These are phyloP conservation scores for Eragrostis tef DNA, from an alignment of 202 grass and related monocot species.

Conservation along the genomic window DNA sequence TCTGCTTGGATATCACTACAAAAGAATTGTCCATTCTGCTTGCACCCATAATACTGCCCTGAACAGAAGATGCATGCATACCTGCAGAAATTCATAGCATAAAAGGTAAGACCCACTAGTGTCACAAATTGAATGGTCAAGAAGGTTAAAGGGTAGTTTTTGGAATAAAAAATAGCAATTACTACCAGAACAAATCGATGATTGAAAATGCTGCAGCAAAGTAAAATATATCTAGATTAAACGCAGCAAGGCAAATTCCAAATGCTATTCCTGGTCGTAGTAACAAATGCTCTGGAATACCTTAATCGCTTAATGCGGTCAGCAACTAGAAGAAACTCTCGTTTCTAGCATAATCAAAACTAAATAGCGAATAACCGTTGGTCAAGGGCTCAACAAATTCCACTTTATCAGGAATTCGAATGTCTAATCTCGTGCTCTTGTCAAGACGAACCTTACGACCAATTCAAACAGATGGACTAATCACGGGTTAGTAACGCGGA, in stretches of 20 bases:
- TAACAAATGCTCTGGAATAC: not conserved
- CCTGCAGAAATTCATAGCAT: constrained; percentile 53
- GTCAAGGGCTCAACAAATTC: not conserved
- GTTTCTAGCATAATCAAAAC: constrained; percentile 31
- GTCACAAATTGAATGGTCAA: not conserved
- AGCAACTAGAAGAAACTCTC: constrained; percentile 11
- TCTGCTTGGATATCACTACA: constrained; percentile 81
- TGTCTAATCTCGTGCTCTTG: no score
- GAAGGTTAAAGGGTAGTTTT: not conserved
- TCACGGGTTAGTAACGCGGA: not conserved
- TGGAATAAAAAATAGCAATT: not conserved
- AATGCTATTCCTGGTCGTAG: not conserved
- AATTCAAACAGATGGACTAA: not conserved
- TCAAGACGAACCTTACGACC: not conserved
- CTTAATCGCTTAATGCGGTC: not conserved
- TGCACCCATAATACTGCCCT: constrained; percentile 76
- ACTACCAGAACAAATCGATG: not conserved
- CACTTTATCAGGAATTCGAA: not conserved
- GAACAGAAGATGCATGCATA: constrained; percentile 73
- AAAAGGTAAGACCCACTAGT: constrained; percentile 23
- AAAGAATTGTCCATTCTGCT: constrained; percentile 90
- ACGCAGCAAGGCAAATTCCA: constrained; percentile 12
- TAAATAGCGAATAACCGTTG: not conserved
- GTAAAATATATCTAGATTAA: constrained; percentile 13
- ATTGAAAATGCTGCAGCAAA: constrained; percentile 3